A percentile compares a stretch with the other conserved stretches of the same genome.
phyloP scores from a whole-genome alignment of 176 grass and related monocot genomes.

The Cymbopogon citratus region DNA sequence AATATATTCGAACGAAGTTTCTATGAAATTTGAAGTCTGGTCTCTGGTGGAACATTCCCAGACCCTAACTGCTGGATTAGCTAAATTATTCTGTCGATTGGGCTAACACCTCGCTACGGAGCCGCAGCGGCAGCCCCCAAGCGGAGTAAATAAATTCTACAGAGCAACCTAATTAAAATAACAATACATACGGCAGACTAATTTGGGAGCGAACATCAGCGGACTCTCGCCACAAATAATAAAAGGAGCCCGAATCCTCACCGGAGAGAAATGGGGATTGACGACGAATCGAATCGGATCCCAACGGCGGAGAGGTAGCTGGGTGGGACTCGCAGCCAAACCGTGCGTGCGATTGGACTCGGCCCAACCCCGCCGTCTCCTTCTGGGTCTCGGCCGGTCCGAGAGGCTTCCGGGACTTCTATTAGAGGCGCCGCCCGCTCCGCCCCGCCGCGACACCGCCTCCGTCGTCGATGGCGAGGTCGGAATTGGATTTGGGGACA shows the following conservation, averaged over 20 bases:
- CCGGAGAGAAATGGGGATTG: neutral
- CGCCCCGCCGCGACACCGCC: neutral
- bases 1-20: neutral
- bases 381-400: neutral
- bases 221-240: neutral
- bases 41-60: neutral
- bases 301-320: neutral
- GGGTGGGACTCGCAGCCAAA: neutral
- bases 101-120: neutral
- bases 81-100: neutral
- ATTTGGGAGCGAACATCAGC: neutral
- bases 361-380: neutral
- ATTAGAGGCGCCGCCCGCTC: neutral
- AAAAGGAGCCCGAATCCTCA: neutral
- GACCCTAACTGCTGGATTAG: conserved; percentile 7
- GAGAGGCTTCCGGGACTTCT: too few species aligned
- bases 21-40: neutral
- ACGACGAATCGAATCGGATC: conserved; percentile 15
- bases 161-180: neutral
- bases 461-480: conserved; percentile 6
- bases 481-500: neutral
- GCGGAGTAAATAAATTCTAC: neutral
- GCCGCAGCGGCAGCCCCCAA: neutral
- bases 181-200: neutral
- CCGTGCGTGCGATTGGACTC: neutral